Evolutionary conservation across 306 rosid genomes (phyloP).

Genomic region (Geum urbanum): DNA sequence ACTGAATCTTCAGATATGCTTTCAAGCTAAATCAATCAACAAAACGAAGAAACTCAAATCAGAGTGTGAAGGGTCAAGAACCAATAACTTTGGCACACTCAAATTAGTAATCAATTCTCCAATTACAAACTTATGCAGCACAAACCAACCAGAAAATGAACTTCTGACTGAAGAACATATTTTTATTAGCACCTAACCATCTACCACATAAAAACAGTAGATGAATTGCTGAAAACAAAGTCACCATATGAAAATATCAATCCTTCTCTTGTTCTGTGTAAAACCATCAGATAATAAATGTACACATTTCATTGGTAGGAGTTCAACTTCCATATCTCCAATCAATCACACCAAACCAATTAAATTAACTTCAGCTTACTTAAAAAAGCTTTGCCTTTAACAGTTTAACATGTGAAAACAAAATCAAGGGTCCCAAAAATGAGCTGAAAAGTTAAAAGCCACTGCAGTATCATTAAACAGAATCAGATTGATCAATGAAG

Average conservation of each 20-base stretch:
- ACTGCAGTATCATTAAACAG: not conserved
- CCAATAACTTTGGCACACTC: not conserved
- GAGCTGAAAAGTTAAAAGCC: not conserved
- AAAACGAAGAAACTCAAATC: constrained; percentile 7
- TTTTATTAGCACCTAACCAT: not conserved
- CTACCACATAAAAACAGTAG: not conserved
- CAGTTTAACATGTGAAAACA: not conserved
- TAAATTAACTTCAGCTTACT: not conserved
- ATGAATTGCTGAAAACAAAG: constrained; percentile 2
- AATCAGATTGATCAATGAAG: not conserved
- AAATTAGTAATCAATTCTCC: not conserved
- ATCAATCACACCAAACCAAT: not conserved
- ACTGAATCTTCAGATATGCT: constrained; percentile 81
- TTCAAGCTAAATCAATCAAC: constrained; percentile 53
- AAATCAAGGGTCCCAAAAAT: not conserved
- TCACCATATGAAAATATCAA: not conserved
- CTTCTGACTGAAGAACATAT: not conserved
- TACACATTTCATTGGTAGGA: not conserved
- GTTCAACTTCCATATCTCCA: not conserved
- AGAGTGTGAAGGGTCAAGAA: constrained; percentile 6
- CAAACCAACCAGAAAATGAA: not conserved
- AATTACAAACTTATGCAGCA: not conserved
- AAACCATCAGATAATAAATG: not conserved
- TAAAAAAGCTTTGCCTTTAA: not conserved
- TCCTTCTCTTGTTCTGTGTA: not conserved